Conservation (phyloP, 1,139 yeast genomes). For the Taiozyma onychis region DNA sequence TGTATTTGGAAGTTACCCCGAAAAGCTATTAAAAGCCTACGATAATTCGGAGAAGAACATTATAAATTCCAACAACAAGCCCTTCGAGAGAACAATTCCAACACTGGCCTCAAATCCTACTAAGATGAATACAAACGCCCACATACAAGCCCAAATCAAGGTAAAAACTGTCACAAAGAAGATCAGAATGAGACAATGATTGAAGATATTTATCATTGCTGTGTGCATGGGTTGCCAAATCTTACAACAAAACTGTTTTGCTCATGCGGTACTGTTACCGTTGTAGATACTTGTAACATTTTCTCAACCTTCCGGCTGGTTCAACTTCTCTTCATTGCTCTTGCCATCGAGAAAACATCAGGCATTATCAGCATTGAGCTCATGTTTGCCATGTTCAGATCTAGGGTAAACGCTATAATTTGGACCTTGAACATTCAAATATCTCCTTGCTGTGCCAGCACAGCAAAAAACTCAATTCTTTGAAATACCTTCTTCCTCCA, state of each 20-base stretch:
- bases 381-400: neutral
- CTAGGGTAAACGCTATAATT: neutral
- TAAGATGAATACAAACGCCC: neutral
- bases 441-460: too few relatives aligned
- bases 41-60: slow-evolving; percentile 18
- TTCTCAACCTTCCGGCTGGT: neutral
- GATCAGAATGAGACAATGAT: neutral
- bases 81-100: neutral
- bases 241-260: neutral
- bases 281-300: neutral
- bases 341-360: too few relatives aligned
- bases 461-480: too few relatives aligned
- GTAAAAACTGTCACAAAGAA: neutral
- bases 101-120: neutral
- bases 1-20: slow-evolving; percentile 48
- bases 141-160: neutral
- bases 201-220: neutral
- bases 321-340: too few relatives aligned
- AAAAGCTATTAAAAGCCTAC: slow-evolving; percentile 43
- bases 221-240: neutral
- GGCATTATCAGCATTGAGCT: neutral
- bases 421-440: neutral
- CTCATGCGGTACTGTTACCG: too few relatives aligned
- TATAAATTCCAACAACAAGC: neutral
- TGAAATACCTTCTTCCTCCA: neutral